Conservation (phyloP, 352 stramenopile genomes). For the Phytopythium chamaehyphon region DNA sequence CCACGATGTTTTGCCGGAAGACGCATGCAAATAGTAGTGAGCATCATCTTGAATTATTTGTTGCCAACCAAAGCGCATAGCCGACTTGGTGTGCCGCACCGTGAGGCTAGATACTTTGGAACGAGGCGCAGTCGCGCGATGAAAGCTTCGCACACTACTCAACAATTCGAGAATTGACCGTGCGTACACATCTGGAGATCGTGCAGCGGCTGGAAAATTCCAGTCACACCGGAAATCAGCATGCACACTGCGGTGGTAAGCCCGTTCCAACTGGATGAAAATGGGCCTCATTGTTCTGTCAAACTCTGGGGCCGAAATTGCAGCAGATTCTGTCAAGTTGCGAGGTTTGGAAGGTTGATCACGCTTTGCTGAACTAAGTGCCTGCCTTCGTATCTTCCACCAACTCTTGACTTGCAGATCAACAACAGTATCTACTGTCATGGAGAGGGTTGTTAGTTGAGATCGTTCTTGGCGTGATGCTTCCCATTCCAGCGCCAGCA, state of each 20-base stretch:
- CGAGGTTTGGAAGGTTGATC: too few relatives aligned
- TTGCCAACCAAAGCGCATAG: slow-evolving; percentile 68
- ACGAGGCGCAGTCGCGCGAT: slow-evolving; percentile 16
- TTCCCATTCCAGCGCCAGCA: slow-evolving; percentile 43
- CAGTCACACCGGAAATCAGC: slow-evolving; percentile 42
- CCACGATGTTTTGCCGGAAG: slow-evolving; percentile 44
- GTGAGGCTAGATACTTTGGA: slow-evolving; percentile 9
- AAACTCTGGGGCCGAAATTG: not conserved
- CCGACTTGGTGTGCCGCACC: slow-evolving; percentile 46
- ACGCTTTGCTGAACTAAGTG: not conserved
- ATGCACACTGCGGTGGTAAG: slow-evolving; percentile 57
- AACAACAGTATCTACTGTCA: not conserved
- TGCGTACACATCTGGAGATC: slow-evolving; percentile 48
- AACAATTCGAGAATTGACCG: slow-evolving; percentile 44
- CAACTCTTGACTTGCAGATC: not conserved
- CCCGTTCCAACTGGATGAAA: slow-evolving; percentile 7
- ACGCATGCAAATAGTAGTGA: slow-evolving; percentile 48
- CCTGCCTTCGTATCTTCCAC: not conserved
- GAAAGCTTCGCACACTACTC: slow-evolving; percentile 23
- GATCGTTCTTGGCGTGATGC: slow-evolving; percentile 26
- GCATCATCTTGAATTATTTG: slow-evolving; percentile 12
- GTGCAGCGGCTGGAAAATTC: slow-evolving; percentile 42
- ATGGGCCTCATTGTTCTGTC: not conserved
- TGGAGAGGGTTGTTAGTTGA: slow-evolving; percentile 42
- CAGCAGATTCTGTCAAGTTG: too few relatives aligned